These are phyloP conservation scores for Coleophoma cylindrospora DNA, from an alignment of 2,329 filamentous ascomycete species.

Conservation along the genomic window DNA sequence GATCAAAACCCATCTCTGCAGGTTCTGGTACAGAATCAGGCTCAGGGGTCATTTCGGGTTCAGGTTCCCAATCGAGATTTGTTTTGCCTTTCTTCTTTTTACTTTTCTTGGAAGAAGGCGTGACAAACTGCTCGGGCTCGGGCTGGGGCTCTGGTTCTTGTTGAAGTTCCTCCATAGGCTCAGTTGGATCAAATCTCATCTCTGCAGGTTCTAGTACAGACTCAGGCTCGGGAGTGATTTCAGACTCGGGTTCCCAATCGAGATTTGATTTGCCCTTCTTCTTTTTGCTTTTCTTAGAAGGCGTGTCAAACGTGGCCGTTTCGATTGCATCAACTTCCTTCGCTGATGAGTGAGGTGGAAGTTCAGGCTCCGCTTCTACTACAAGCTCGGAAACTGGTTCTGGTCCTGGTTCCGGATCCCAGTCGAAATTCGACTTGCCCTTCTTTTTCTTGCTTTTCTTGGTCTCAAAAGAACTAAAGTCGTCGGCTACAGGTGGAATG, in stretches of 20 bases:
- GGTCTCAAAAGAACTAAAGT: slow-evolving; percentile 4
- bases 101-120: slow-evolving; percentile 2
- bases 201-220: too few species aligned
- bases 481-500: background rate
- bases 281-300: slow-evolving; percentile 26
- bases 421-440: background rate
- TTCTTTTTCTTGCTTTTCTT: slow-evolving; percentile 23
- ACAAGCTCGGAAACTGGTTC: background rate
- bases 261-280: background rate
- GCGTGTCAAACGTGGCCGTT: background rate
- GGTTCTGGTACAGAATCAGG: background rate
- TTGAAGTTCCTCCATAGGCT: background rate
- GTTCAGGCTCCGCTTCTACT: background rate
- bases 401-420: background rate
- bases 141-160: background rate
- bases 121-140: background rate
- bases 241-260: background rate
- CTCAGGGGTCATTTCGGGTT: background rate
- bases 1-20: too few species aligned
- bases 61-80: slow-evolving; percentile 6
- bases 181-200: too few species aligned
- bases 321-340: background rate
- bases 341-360: background rate
- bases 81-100: slow-evolving; percentile 6
- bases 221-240: background rate